Base-by-base conservation (phyloP, 495 filamentous ascomycete species). In the Penicillium crystallinum region DNA sequence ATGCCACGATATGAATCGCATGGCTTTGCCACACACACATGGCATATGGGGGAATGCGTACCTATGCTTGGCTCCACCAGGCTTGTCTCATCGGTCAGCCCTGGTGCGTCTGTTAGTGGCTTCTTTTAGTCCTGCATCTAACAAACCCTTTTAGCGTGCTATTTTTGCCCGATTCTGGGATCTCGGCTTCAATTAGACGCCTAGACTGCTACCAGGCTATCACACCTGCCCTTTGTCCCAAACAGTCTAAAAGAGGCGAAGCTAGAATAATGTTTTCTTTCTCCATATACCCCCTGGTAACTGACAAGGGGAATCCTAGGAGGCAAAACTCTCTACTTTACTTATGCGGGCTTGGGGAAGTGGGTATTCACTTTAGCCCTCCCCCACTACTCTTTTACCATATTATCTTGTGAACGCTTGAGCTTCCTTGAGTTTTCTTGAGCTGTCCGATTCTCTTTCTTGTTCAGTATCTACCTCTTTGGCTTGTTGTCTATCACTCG, bases 21-120 rank as follows among this genome's bases (percentile, higher is more conserved):
- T 61, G 57, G 55, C 51, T 43, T 49, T 53, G 54, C 48, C 51
- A 55, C 40, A 53, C 44, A 60, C 58, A 63, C 61, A 57, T 44
- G 52, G 34, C 36, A 38, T 45, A 48, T 53, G 34, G 14, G 12
- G 4, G n/a, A 17, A 41, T 21, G 19, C 49, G 49, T 46, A 37
- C 55, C 27, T 29, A 42, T 37, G 42, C 15, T 25, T 39, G 50
- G n/a, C 54, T 40, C 59, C 59, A 62, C 46, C 42, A 11, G 30
- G 45, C 35, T 37, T 62, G 53, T 59, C 53, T 57, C 47, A 53
- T 51, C 50, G 35, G 49, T 39, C 37, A 49, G 37, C 36, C 46
- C 30, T 42, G 38, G 23, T 62, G 55, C 55, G 46, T 50, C 35
- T 47, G 43, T 49, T 55, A 31, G 56, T 50, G 35, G 50, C 23